These are phyloP conservation scores for Phytophthora pluvialis DNA, from an alignment of 352 stramenopile genomes.

Conservation along the genomic window DNA sequence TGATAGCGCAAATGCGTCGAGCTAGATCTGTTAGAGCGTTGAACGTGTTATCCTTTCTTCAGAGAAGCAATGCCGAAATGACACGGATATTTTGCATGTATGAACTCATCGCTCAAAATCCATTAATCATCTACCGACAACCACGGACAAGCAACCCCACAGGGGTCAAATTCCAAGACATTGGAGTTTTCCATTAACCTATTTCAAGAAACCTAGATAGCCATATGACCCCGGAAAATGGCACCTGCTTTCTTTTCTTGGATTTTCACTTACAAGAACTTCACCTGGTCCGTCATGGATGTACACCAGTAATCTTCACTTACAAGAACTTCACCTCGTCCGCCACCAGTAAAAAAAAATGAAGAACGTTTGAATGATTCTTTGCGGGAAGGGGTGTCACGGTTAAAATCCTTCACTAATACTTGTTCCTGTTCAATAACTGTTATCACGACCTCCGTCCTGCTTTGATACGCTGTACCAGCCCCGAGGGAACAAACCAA, in stretches of 20 bases:
- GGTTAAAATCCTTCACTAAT: background rate
- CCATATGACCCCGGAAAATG: background rate
- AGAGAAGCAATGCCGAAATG: too few relatives aligned
- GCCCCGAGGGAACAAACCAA: slow-evolving; percentile 26
- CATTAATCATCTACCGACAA: too few relatives aligned
- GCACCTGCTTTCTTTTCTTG: background rate
- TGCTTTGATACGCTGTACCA: slow-evolving; percentile 16
- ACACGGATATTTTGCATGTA: too few relatives aligned
- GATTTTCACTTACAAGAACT: slow-evolving; percentile 9
- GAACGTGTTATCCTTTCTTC: too few relatives aligned
- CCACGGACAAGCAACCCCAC: too few relatives aligned
- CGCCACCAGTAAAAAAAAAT: too few relatives aligned
- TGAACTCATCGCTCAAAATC: too few relatives aligned
- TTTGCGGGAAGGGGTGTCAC: slow-evolving; percentile 13
- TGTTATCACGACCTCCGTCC: slow-evolving; percentile 23
- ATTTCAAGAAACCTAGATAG: background rate
- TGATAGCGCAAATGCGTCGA: too few relatives aligned
- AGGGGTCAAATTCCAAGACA: background rate
- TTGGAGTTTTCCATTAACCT: too few relatives aligned
- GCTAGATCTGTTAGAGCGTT: background rate
- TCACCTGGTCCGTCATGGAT: too few relatives aligned
- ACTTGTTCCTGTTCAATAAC: background rate
- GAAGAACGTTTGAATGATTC: background rate
- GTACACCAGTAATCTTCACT: too few relatives aligned
- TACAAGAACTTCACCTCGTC: background rate